A percentile compares a stretch with the other conserved stretches of the same genome.
Evolutionary conservation across 2,329 filamentous ascomycete genomes (phyloP).

Genomic region (Stagonosporopsis chrysanthemi): DNA sequence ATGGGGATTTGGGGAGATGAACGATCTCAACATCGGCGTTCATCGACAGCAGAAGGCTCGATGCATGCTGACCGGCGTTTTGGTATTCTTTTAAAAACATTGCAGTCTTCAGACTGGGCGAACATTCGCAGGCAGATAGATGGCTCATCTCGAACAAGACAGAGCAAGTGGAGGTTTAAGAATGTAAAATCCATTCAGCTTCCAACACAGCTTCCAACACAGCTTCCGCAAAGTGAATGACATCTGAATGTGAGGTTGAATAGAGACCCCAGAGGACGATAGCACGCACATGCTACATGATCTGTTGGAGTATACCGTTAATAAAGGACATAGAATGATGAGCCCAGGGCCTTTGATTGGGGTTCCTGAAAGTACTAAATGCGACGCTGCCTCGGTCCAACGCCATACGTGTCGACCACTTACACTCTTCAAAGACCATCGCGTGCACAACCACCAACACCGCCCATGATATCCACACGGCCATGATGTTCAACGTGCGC

Average conservation of each 20-base stretch:
- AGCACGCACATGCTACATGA: background rate
- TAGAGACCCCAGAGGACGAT: background rate
- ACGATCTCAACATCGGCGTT: conserved; percentile 53
- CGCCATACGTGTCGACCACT: conserved; percentile 11
- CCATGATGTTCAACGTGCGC: conserved; percentile 45
- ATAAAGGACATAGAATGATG: background rate
- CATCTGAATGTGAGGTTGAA: background rate
- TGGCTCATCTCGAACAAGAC: background rate
- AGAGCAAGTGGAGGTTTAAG: conserved; percentile 14
- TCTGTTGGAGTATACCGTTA: no score
- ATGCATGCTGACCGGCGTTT: conserved; percentile 20
- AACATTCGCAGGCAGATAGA: conserved; percentile 12
- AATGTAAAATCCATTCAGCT: conserved; percentile 18
- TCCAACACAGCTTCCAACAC: conserved; percentile 12
- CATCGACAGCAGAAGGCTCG: conserved; percentile 32
- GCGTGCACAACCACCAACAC: background rate
- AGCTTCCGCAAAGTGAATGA: background rate
- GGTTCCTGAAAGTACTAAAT: background rate
- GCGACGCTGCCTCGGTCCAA: conserved; percentile 6
- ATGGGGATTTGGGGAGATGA: conserved; percentile 35
- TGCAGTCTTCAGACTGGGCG: background rate
- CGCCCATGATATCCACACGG: conserved; percentile 6
- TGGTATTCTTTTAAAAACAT: conserved; percentile 1
- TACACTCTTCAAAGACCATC: background rate
- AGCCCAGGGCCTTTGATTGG: background rate